A percentile compares a stretch with the other conserved stretches of the same genome.
phyloP scores from a whole-genome alignment of 2,329 filamentous ascomycete species.

The Colletotrichum sp. region DNA sequence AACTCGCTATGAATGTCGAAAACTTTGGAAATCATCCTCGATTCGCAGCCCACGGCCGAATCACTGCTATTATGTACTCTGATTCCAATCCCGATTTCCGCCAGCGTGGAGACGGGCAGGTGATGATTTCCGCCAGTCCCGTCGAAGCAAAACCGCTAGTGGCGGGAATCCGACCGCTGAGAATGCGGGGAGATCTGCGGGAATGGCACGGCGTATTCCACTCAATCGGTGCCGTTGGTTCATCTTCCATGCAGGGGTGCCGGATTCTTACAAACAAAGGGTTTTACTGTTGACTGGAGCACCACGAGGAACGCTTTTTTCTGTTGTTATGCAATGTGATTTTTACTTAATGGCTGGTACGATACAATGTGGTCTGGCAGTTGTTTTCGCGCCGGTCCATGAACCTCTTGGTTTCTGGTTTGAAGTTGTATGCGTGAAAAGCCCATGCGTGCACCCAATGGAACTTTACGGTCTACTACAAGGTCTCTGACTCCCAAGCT shows the following conservation, averaged over 20 bases:
- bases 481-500: neutral
- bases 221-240: neutral
- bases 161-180: neutral
- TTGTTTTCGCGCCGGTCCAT: neutral
- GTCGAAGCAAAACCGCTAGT: conserved; percentile 14
- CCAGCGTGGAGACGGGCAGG: neutral
- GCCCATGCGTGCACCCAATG: neutral
- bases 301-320: neutral
- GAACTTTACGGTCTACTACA: neutral
- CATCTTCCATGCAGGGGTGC: neutral
- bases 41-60: neutral
- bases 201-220: neutral
- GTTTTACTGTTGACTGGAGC: neutral
- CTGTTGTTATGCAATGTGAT: neutral
- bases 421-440: neutral
- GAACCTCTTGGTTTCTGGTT: neutral
- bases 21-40: neutral
- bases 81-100: neutral
- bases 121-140: conserved; percentile 4
- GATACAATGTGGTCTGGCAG: neutral
- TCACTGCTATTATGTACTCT: neutral
- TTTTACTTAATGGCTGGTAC: rapidly evolving
- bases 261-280: neutral
- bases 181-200: conserved; percentile 15
- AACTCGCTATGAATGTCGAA: neutral